A percentile compares a stretch with the other conserved stretches of the same genome.
These are phyloP conservation scores for Zygosaccharomyces pseudobailii DNA, from an alignment of 1,139 yeast genomes.

Conservation along the genomic window DNA sequence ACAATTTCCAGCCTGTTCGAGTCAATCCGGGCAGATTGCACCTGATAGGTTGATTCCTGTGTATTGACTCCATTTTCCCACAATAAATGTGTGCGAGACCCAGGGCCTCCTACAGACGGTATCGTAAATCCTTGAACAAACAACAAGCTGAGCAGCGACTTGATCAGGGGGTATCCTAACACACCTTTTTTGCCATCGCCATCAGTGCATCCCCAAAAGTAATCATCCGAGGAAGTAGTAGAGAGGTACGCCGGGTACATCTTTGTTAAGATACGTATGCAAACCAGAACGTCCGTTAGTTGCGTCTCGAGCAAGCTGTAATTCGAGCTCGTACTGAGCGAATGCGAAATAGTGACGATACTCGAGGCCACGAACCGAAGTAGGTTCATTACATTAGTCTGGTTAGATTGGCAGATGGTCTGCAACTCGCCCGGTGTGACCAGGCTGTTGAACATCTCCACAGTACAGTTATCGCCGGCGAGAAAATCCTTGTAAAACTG, in stretches of 20 bases:
- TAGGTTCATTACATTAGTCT: constrained; percentile 51
- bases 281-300: constrained; percentile 43
- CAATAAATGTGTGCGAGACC: constrained; percentile 9
- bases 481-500: constrained; percentile 19
- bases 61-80: constrained; percentile 28
- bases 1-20: constrained; percentile 65
- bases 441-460: constrained; percentile 35
- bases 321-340: constrained; percentile 1
- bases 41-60: constrained; percentile 25
- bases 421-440: constrained; percentile 56
- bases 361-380: constrained; percentile 39
- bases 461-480: constrained; percentile 13
- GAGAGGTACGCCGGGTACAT: constrained; percentile 68
- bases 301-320: constrained; percentile 11
- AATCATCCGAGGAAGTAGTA: constrained; percentile 33
- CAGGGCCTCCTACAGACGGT: constrained; percentile 15
- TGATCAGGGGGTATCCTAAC: constrained; percentile 49
- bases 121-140: constrained; percentile 42
- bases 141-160: constrained; percentile 46
- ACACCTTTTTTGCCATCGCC: constrained; percentile 8
- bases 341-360: constrained; percentile 20
- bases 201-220: constrained; percentile 43
- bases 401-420: constrained; percentile 54
- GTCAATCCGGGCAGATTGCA: constrained; percentile 47
- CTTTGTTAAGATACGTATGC: constrained; percentile 61